A percentile compares a stretch with the other conserved stretches of the same genome.
These are phyloP conservation scores for Fusarium anguioides DNA, from an alignment of 2,329 filamentous ascomycete genomes.

Conservation along the genomic window DNA sequence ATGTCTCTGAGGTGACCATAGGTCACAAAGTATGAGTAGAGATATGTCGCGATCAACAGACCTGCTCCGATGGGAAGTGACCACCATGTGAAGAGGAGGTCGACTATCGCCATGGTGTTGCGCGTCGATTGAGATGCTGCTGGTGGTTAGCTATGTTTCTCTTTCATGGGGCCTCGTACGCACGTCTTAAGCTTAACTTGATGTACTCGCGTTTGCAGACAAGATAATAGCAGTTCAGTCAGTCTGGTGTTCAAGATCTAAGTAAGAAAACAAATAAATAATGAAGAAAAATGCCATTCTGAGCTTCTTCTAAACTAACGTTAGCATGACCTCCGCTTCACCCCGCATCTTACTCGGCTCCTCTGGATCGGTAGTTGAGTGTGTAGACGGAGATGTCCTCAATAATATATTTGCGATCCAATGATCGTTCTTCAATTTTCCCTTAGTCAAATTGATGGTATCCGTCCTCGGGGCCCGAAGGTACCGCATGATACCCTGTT, in stretches of 20 bases:
- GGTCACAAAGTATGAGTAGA: slow-evolving; percentile 70
- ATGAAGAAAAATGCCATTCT: neutral
- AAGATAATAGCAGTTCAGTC: neutral
- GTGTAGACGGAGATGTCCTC: neutral
- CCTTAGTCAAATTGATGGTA: neutral
- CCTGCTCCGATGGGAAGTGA: slow-evolving; percentile 57
- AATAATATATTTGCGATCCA: slow-evolving; percentile 4
- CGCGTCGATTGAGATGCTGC: neutral
- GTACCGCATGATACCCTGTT: neutral
- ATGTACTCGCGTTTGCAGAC: neutral
- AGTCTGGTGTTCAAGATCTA: rapidly evolving
- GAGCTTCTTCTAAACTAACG: neutral
- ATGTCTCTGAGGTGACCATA: slow-evolving; percentile 62
- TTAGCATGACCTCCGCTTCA: neutral
- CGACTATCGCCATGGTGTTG: slow-evolving; percentile 46
- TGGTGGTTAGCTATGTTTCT: neutral
- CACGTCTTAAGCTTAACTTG: neutral
- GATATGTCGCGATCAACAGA: slow-evolving; percentile 62
- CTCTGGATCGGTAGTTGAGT: slow-evolving; percentile 3
- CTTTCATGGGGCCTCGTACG: neutral
- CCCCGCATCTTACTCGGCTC: slow-evolving; percentile 26
- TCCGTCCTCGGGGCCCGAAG: neutral
- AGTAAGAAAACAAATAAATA: neutral
- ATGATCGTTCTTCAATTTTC: neutral
- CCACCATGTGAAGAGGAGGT: slow-evolving; percentile 57